Conservation (phyloP, 2,329 filamentous ascomycete genomes). For the Clonostachys rosea region DNA sequence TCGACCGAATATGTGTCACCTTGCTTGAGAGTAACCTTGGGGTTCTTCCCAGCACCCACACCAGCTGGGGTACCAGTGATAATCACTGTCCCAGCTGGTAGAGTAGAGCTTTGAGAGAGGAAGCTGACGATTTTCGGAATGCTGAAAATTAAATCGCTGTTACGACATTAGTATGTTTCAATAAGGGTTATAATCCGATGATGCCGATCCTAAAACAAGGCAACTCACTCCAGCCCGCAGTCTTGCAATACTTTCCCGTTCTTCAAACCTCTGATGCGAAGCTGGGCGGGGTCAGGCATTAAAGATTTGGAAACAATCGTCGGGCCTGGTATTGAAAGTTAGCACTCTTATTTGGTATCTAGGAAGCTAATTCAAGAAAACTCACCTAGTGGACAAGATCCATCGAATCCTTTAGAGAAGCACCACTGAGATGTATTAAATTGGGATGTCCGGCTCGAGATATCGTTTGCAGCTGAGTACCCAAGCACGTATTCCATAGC, state of each 20-base stretch:
- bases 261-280: slow-evolving; percentile 36
- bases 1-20: slow-evolving; percentile 37
- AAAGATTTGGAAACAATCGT: slow-evolving; percentile 37
- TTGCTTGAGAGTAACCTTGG: slow-evolving; percentile 26
- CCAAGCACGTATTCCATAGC: slow-evolving; percentile 57
- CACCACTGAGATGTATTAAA: slow-evolving; percentile 49
- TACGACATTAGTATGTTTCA: slow-evolving; percentile 13
- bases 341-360: background rate
- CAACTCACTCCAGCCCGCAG: slow-evolving; percentile 18
- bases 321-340: slow-evolving; percentile 25
- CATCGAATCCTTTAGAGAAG: slow-evolving; percentile 55
- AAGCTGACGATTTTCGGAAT: slow-evolving; percentile 38
- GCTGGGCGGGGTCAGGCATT: slow-evolving; percentile 31
- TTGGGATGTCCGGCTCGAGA: slow-evolving; percentile 54
- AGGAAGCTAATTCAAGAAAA: background rate
- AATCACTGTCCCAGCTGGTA: slow-evolving; percentile 32
- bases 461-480: slow-evolving; percentile 60
- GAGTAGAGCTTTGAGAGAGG: slow-evolving; percentile 35
- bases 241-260: slow-evolving; percentile 49
- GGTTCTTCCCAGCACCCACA: slow-evolving; percentile 29
- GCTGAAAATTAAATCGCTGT: slow-evolving; percentile 48
- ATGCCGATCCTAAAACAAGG: background rate
- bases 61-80: slow-evolving; percentile 37
- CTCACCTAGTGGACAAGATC: slow-evolving; percentile 39
- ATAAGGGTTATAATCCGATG: slow-evolving; percentile 15